A percentile compares a stretch with the other conserved stretches of the same genome.
Conservation (phyloP, 306 rosid species). For the Quercus cerris region DNA sequence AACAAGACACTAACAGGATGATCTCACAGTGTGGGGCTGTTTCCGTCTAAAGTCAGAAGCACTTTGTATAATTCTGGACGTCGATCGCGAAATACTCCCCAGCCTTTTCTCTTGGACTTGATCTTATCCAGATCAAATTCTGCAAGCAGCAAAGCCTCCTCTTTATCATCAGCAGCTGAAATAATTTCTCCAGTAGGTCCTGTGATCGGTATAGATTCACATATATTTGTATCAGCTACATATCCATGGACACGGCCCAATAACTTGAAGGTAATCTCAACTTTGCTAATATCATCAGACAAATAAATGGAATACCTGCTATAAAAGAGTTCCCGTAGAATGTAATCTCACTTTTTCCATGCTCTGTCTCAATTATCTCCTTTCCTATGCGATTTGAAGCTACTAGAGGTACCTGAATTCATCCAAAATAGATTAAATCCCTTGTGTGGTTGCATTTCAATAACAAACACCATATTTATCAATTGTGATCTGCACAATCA, state of each 20-base stretch:
- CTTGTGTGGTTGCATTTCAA: not conserved
- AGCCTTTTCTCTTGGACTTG: slow-evolving; percentile 67
- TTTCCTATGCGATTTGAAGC: slow-evolving; percentile 91
- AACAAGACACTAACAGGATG: not conserved
- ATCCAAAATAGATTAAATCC: slow-evolving; percentile 17
- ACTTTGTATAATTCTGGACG: slow-evolving; percentile 89
- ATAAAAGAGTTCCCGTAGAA: slow-evolving; percentile 95
- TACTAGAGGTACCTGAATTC: slow-evolving; percentile 84
- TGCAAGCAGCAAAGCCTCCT: slow-evolving; percentile 75
- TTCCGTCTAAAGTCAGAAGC: slow-evolving; percentile 71
- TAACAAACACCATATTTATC: not conserved
- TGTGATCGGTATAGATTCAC: slow-evolving; percentile 11
- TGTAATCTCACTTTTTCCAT: slow-evolving; percentile 74
- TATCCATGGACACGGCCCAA: not conserved
- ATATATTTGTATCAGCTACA: not conserved
- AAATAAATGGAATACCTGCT: slow-evolving; percentile 55
- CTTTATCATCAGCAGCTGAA: slow-evolving; percentile 68
- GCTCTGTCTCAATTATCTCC: slow-evolving; percentile 81
- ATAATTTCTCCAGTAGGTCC: slow-evolving; percentile 95
- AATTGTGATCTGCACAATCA: not conserved
- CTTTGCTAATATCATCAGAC: not conserved
- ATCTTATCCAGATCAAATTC: slow-evolving; percentile 75
- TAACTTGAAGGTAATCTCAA: not conserved
- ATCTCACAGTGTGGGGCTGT: slow-evolving; percentile 19
- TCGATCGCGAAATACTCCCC: slow-evolving; percentile 95